phyloP scores from a whole-genome alignment of 2,329 filamentous ascomycete genomes.

The Aspergillus melleus region DNA sequence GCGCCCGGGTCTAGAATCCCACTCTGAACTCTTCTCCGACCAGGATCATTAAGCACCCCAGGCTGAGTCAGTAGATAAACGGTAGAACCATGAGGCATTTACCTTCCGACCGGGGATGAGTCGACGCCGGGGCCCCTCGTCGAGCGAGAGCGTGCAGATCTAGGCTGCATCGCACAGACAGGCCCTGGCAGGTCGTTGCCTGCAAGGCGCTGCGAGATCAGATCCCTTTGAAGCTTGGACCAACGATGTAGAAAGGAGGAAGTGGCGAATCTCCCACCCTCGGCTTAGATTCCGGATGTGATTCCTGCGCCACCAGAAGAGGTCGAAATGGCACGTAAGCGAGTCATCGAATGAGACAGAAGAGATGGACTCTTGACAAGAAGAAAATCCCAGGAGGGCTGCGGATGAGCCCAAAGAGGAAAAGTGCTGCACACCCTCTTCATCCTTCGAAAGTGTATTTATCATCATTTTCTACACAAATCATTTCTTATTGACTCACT shows the following conservation, averaged over 20 bases:
- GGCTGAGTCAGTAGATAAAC: neutral
- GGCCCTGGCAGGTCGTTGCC: slow-evolving; percentile 4
- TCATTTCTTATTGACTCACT: too few relatives aligned
- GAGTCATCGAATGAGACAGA: neutral
- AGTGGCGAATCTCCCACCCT: neutral
- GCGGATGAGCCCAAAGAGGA: too few relatives aligned
- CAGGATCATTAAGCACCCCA: neutral
- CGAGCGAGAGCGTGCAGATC: neutral
- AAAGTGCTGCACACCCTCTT: neutral
- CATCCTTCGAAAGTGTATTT: neutral
- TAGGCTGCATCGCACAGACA: slow-evolving; percentile 1
- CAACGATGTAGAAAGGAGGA: neutral
- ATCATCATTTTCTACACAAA: too few relatives aligned
- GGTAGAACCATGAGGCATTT: neutral
- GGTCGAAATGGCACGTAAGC: neutral
- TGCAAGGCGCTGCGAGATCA: neutral
- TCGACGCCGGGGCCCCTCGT: neutral
- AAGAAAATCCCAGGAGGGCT: neutral
- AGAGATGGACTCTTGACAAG: neutral
- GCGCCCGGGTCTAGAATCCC: neutral
- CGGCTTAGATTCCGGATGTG: neutral
- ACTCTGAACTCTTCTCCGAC: neutral
- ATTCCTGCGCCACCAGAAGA: neutral
- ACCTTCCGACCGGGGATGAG: neutral
- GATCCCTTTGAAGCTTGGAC: neutral